Base-by-base conservation (phyloP, 1,284 basidiomycete species). In the Ceratobasidium sp. region DNA sequence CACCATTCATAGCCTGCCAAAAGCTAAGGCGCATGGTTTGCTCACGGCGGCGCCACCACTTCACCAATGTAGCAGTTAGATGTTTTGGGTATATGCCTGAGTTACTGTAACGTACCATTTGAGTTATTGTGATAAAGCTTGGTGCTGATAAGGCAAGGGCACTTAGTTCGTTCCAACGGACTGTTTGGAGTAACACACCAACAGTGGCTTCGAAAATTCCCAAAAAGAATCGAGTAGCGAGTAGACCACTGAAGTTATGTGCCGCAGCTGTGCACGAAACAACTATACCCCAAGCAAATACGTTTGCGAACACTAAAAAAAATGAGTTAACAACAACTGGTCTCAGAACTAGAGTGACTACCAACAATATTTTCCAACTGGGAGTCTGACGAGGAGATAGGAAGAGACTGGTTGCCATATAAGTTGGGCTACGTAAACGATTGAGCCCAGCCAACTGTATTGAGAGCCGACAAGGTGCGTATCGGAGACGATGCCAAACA, bases 191-290 rank as follows among this genome's bases (percentile, higher is more conserved):
- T 53, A 72, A 83, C 85, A 77, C 69, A 84, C 86, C 86, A 13
- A 88, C 86, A 6, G 86, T 86, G 64, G 87, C 87, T 78, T 88
- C 87, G 78, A 88, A 87, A 1, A 88, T 82, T 12, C 87, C 87
- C 56, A 88, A 83, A 81, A 88, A 86, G 77, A 87, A 87, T 1
- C 87, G 83, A 0, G 85, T 83, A 10, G 85, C 82, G 20, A 87
- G 80, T 4, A 89, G 82, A 2, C 86, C 86, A 1, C 80, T 83
- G 80, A 89, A 89, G 78, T 87, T 82, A 23, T 83, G 83, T 23
- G 86, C 86, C 7, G 85, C 86, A 0, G 86, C 83, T 20, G 83
- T 86, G 56, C 83, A 84, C 13, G 86, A 82, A 9, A 87, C 86
- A 33, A 84, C 81, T 9, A 84, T 82, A 23, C 86, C 87, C 87